phyloP scores from a whole-genome alignment of 345 rosid genomes.

The Gossypium herbaceum region DNA sequence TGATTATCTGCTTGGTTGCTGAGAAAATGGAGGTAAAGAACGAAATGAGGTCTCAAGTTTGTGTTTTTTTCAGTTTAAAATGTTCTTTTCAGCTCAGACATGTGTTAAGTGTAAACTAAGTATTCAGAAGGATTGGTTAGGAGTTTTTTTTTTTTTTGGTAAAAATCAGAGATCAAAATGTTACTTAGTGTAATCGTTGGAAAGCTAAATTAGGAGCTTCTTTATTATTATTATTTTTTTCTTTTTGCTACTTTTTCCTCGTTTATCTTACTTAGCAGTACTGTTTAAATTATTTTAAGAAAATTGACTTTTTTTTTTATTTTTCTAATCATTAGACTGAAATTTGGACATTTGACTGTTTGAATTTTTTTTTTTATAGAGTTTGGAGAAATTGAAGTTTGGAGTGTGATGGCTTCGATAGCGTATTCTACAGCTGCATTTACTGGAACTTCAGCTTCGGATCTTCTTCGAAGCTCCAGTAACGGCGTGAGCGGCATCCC shows the following conservation, averaged over 20 bases:
- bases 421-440: slow-evolving; percentile 49
- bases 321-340: neutral
- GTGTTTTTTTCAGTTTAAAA: neutral
- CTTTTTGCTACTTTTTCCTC: neutral
- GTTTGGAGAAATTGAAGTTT: slow-evolving; percentile 14
- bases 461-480: slow-evolving; percentile 71
- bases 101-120: neutral
- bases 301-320: neutral
- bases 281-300: neutral
- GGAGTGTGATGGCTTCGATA: slow-evolving; percentile 54
- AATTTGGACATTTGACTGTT: slow-evolving; percentile 15
- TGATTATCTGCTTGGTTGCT: slow-evolving; percentile 17
- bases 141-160: neutral
- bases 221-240: neutral
- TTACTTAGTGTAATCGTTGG: neutral
- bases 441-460: slow-evolving; percentile 54
- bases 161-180: slow-evolving; percentile 4
- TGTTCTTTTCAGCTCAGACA: slow-evolving; percentile 1
- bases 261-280: neutral
- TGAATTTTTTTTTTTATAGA: slow-evolving; percentile 15
- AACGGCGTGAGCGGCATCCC: slow-evolving; percentile 51
- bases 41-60: neutral
- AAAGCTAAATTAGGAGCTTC: neutral
- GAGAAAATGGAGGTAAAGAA: slow-evolving; percentile 4
- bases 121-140: neutral